phyloP scores from a whole-genome alignment of 345 rosid genomes.

The Trapa incisa region DNA sequence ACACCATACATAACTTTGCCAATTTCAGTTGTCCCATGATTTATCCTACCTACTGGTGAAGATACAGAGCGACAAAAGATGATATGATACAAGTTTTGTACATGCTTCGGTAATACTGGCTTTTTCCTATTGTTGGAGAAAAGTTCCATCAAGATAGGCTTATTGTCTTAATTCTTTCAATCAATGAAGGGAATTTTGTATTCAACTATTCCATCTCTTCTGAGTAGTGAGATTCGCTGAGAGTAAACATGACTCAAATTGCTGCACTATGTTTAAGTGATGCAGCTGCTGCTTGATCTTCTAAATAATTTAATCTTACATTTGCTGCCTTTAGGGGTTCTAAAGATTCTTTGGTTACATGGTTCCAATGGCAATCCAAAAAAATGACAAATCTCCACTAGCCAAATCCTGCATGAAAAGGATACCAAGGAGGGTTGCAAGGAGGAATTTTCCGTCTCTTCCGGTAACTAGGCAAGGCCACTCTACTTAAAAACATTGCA shows the following conservation, averaged over 20 bases:
- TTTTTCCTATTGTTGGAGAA: neutral
- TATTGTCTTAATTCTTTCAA: too few relatives aligned
- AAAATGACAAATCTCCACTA: neutral
- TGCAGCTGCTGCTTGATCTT: too few relatives aligned
- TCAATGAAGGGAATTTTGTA: too few relatives aligned
- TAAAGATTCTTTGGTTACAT: too few relatives aligned
- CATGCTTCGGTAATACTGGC: neutral
- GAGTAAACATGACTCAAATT: too few relatives aligned
- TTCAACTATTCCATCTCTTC: too few relatives aligned
- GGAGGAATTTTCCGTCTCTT: neutral
- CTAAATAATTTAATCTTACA: too few relatives aligned
- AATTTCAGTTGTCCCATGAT: neutral
- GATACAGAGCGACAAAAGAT: neutral
- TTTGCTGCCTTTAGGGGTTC: too few relatives aligned
- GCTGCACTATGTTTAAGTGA: too few relatives aligned
- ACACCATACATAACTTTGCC: neutral
- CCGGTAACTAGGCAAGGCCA: slow-evolving; percentile 28
- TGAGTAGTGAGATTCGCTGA: too few relatives aligned
- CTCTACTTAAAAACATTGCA: slow-evolving; percentile 76
- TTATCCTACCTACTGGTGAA: neutral
- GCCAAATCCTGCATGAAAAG: neutral
- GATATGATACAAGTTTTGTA: neutral
- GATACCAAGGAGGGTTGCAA: neutral
- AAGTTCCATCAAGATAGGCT: slow-evolving; percentile 1
- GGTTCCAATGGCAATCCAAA: neutral